Evolutionary conservation across 2,329 filamentous ascomycete species (phyloP), one percentile per base, ranked within the genome.

Genomic region (Talaromyces funiculosus): DNA sequence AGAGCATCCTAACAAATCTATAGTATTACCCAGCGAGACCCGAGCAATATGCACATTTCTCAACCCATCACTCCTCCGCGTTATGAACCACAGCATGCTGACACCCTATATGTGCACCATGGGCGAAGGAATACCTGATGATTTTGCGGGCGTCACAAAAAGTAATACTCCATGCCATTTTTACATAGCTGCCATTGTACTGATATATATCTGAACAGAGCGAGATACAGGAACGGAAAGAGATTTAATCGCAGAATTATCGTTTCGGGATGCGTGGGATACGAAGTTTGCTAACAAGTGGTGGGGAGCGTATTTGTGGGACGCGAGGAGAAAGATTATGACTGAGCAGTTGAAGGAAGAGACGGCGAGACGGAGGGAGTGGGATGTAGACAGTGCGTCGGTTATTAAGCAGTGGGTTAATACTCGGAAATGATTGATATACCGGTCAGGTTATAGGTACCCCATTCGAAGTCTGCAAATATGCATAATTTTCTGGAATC

Each of bases 21-120:
- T n/a, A 60, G 59, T 56, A 12, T 40, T 26, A 9, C 24, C 22
- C 24, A 40, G 18, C 26, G 59, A 61, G 16, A 26, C 35, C 26
- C 53, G 53, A 12, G 24, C 31, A 26, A 53, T 38, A 43, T 61
- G 59, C 26, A 43, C 53, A 1, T 53, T 61, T 24, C 59, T 57
- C 24, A 61, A 61, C 33, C 59, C 59, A 18, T 42, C 59, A 35
- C 33, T 61, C 4, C 33, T 61, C 22, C 53, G 59, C 35, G 40
- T 57, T n/a, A 56, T 61, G 59, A 53, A 51, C 10, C 53, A 51
- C 20, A 5, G 8, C n/a, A 18, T 42, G 5, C 29, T 42, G 7
- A 35, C 8, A 33, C 58, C 31, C 2, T 33, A 4, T 2, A 20
- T 45, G 20, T 57, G 55, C 33, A 57, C 40, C 33, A 37, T 57